Conservation (phyloP, 139 green algal genomes). For the Closterium sp. region DNA sequence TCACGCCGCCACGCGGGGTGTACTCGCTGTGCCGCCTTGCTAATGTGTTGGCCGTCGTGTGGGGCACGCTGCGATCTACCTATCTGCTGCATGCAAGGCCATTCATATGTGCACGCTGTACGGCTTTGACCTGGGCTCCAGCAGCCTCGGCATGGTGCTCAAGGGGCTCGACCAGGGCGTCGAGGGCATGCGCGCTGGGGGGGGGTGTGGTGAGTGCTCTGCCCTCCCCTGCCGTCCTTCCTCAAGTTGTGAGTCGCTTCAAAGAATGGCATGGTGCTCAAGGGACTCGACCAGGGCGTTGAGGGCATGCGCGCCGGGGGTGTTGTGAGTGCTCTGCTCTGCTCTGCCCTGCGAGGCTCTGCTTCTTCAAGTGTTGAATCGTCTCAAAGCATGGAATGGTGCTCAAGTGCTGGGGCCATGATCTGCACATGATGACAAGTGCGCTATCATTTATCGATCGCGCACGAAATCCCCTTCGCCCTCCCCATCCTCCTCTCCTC, state of each 20-base stretch:
- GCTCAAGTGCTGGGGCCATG: too few relatives aligned
- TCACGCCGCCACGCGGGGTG: too few relatives aligned
- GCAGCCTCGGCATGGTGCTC: slow-evolving; percentile 56
- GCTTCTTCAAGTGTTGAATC: background rate
- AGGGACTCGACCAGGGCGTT: slow-evolving; percentile 63
- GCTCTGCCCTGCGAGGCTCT: background rate
- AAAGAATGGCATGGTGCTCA: slow-evolving; percentile 44
- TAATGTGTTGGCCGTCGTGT: too few relatives aligned
- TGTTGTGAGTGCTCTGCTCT: too few relatives aligned
- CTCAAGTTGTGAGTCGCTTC: background rate
- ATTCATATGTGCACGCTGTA: slow-evolving; percentile 75
- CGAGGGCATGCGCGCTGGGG: slow-evolving; percentile 66
- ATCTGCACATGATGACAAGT: too few relatives aligned
- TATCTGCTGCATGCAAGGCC: too few relatives aligned
- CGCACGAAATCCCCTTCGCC: too few relatives aligned
- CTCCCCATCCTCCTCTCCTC: too few relatives aligned
- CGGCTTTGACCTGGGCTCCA: slow-evolving; percentile 82
- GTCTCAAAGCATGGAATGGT: background rate
- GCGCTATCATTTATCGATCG: too few relatives aligned
- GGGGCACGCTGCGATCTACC: too few relatives aligned
- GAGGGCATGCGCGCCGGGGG: slow-evolving; percentile 58
- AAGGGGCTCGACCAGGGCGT: slow-evolving; percentile 63
- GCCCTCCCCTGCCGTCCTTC: slow-evolving; percentile 39
- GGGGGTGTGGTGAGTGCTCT: slow-evolving; percentile 18
- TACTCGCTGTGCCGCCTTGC: too few relatives aligned